These are phyloP conservation scores for Myxozyma geophila DNA, from an alignment of 805 yeast genomes.

Conservation along the genomic window DNA sequence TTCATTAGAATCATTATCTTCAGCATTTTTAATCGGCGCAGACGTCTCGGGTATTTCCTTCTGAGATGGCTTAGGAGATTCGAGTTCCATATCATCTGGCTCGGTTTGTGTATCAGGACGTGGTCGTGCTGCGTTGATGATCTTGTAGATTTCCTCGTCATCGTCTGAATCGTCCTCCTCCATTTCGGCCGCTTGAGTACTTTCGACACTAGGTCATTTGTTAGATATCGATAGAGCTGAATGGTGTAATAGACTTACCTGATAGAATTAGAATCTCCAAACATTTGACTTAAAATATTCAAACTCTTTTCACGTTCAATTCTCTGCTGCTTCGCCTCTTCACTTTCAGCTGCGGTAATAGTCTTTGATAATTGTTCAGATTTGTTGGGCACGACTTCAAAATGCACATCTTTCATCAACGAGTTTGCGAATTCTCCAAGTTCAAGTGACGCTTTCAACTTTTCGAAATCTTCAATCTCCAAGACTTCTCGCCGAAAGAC, in stretches of 20 bases:
- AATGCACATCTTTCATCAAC: slow-evolving; percentile 5
- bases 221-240: too few relatives aligned
- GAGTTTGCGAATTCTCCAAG: slow-evolving; percentile 15
- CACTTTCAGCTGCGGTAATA: slow-evolving; percentile 5
- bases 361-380: neutral
- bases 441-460: slow-evolving; percentile 13
- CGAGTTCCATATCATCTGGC: neutral
- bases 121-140: slow-evolving; percentile 6
- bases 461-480: slow-evolving; percentile 16
- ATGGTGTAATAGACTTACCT: neutral
- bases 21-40: too few relatives aligned
- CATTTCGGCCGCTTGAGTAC: slow-evolving; percentile 5
- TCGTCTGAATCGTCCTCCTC: slow-evolving; percentile 48
- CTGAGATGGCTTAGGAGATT: neutral
- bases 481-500: slow-evolving; percentile 4
- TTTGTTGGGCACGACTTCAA: slow-evolving; percentile 9
- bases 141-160: slow-evolving; percentile 16
- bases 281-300: slow-evolving; percentile 25
- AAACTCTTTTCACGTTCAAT: slow-evolving; percentile 22
- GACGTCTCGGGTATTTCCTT: neutral
- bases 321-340: slow-evolving; percentile 20
- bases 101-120: neutral
- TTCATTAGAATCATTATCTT: neutral
- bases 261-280: neutral
- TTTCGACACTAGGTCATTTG: neutral